A percentile compares a stretch with the other conserved stretches of the same genome.
Conservation (phyloP, 139 green algal species). For the Eudorina sp. region DNA sequence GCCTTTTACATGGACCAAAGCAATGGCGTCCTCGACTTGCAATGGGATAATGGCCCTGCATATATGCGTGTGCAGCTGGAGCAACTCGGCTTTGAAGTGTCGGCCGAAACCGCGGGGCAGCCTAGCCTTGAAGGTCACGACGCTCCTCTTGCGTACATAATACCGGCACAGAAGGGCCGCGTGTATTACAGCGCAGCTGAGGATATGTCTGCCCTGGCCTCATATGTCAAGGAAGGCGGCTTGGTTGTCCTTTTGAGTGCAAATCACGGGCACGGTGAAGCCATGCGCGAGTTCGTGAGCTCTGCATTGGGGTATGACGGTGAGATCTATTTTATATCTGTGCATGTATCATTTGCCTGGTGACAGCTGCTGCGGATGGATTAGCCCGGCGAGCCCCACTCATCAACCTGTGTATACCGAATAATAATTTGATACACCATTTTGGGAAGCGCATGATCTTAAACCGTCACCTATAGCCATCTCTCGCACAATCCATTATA, state of each 20-base stretch:
- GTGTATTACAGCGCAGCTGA: constrained; percentile 4
- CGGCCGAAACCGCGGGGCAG: not conserved
- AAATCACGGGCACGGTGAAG: not conserved
- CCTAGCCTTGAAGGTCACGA: not conserved
- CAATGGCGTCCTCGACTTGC: not conserved
- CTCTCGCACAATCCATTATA: not conserved
- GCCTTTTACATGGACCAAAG: not conserved
- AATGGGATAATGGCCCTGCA: not conserved
- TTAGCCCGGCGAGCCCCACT: no score
- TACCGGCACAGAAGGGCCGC: constrained; percentile 24
- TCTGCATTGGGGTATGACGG: not conserved
- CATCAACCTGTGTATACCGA: no score
- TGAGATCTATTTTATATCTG: not conserved
- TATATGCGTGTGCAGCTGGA: not conserved
- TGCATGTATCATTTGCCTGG: no score
- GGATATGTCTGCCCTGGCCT: not conserved
- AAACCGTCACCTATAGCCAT: no score
- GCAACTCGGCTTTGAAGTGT: not conserved
- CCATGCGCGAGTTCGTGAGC: not conserved
- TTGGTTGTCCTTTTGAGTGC: constrained; percentile 6
- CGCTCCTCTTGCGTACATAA: not conserved
- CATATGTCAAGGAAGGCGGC: not conserved
- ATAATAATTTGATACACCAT: no score
- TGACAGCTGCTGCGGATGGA: no score
- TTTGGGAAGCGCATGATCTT: no score